phyloP scores from a whole-genome alignment of 2,329 filamentous ascomycete species.

The Fusarium tupiense region DNA sequence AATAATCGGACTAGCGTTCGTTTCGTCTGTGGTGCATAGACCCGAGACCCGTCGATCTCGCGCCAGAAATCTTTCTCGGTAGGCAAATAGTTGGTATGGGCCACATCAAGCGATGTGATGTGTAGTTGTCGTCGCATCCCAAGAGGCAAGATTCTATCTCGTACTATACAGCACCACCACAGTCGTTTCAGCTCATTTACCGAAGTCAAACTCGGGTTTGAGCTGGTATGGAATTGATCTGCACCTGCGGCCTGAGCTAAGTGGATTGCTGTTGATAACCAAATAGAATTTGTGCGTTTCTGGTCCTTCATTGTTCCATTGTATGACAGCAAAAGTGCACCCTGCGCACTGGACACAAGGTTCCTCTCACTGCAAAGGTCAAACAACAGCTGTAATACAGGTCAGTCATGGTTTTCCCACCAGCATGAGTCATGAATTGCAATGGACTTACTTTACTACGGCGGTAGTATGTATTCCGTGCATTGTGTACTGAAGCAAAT shows the following conservation, averaged over 20 bases:
- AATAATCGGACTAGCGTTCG: slow-evolving; percentile 8
- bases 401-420: background rate
- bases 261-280: slow-evolving; percentile 26
- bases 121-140: slow-evolving; percentile 22
- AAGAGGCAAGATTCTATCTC: slow-evolving; percentile 23
- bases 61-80: slow-evolving; percentile 12
- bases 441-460: slow-evolving; percentile 8
- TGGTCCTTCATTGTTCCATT: slow-evolving; percentile 21
- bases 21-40: slow-evolving; percentile 15
- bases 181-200: slow-evolving; percentile 18
- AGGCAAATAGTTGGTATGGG: background rate
- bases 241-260: slow-evolving; percentile 14
- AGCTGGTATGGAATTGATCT: slow-evolving; percentile 3
- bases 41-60: slow-evolving; percentile 9
- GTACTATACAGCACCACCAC: slow-evolving; percentile 33
- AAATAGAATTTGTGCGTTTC: slow-evolving; percentile 21
- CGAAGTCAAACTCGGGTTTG: background rate
- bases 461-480: slow-evolving; percentile 21
- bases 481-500: slow-evolving; percentile 10
- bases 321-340: slow-evolving; percentile 15
- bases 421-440: accelerated
- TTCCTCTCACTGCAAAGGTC: slow-evolving; percentile 15
- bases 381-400: slow-evolving; percentile 4
- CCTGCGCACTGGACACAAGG: slow-evolving; percentile 10
- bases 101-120: slow-evolving; percentile 3